Evolutionary conservation across 176 grass and related monocot species (phyloP).

Genomic region (Cymbopogon citratus): DNA sequence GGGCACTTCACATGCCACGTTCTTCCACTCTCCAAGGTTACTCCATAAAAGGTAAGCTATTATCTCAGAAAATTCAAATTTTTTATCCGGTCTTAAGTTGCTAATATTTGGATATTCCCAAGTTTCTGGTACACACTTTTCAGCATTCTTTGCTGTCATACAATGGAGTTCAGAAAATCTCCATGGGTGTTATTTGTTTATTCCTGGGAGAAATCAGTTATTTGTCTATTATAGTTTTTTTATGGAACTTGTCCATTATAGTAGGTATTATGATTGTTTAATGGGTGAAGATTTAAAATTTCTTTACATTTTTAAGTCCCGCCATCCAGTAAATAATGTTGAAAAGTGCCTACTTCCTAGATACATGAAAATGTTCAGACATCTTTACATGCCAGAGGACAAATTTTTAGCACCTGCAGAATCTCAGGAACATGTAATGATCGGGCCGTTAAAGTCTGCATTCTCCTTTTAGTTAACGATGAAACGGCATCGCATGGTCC

Average conservation of each 20-base stretch:
- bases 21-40: no score
- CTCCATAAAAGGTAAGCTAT: not conserved
- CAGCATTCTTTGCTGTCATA: not conserved
- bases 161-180: not conserved
- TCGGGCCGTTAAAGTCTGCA: no score
- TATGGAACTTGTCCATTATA: no score
- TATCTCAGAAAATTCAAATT: not conserved
- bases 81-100: not conserved
- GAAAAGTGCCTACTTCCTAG: not conserved
- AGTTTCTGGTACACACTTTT: not conserved
- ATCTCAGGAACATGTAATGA: no score
- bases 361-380: not conserved
- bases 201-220: no score
- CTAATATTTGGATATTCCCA: not conserved
- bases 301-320: no score
- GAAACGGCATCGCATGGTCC: no score
- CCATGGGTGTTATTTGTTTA: no score
- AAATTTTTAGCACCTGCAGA: not conserved
- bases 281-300: no score
- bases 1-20: not conserved
- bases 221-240: no score
- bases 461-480: no score
- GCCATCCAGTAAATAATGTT: not conserved
- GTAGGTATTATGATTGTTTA: no score
- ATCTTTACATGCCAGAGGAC: not conserved